A percentile compares a stretch with the other conserved stretches of the same genome.
phyloP scores from a whole-genome alignment of 768 basidiomycete genomes.

The Mycena amicta region DNA sequence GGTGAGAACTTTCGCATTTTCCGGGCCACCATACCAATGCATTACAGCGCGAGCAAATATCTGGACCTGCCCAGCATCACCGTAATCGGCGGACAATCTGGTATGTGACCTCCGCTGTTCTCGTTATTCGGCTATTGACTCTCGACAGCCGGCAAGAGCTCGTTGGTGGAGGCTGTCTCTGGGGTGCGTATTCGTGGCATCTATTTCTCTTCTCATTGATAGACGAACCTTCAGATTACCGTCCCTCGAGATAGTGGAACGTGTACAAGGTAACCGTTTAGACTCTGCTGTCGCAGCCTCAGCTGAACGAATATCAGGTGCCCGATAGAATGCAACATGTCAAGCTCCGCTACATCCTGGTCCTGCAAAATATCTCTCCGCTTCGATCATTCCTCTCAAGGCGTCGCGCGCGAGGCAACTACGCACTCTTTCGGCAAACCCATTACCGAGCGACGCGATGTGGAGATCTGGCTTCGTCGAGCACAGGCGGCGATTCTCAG shows the following conservation, averaged over 20 bases:
- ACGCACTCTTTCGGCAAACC: constrained; percentile 42
- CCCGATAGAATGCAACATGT: constrained; percentile 56
- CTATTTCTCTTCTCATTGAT: neutral
- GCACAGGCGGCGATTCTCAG: constrained; percentile 63
- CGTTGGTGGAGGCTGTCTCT: constrained; percentile 58
- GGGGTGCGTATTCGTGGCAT: constrained; percentile 40
- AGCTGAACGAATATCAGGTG: no score
- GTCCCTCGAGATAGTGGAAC: constrained; percentile 66
- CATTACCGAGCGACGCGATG: constrained; percentile 41
- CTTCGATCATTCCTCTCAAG: constrained; percentile 28
- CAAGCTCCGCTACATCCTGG: constrained; percentile 40
- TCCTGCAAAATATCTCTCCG: constrained; percentile 48
- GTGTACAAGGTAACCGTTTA: constrained; percentile 54
- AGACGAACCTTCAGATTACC: constrained; percentile 47
- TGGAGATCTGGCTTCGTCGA: constrained; percentile 58
- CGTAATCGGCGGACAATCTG: constrained; percentile 60
- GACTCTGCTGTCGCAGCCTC: neutral
- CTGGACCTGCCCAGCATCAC: constrained; percentile 54
- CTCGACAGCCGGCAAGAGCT: constrained; percentile 57
- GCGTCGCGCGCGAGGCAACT: neutral
- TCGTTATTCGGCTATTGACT: neutral
- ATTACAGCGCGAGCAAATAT: constrained; percentile 36
- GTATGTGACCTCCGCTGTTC: constrained; percentile 29
- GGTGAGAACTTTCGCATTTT: constrained; percentile 28
- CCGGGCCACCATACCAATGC: neutral